A percentile compares a stretch with the other conserved stretches of the same genome.
These are phyloP conservation scores for Prunella vulgaris DNA, from an alignment of 257 asterid genomes.

Conservation along the genomic window DNA sequence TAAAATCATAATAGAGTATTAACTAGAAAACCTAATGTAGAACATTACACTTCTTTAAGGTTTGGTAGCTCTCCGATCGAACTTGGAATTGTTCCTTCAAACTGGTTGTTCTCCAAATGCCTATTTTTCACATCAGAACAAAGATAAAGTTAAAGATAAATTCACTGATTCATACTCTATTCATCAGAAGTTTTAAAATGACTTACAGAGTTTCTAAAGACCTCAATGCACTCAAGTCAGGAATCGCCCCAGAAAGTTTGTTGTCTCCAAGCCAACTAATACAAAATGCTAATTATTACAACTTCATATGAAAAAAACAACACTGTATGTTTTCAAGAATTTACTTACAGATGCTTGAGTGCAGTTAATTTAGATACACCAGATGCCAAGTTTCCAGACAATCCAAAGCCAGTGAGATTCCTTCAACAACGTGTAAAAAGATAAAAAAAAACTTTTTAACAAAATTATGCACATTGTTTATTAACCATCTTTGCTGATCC, in stretches of 20 bases:
- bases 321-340: neutral
- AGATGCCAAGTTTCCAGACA: constrained; percentile 54
- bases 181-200: neutral
- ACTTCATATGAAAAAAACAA: neutral
- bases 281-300: constrained; percentile 5
- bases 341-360: constrained; percentile 62
- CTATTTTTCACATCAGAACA: constrained; percentile 30
- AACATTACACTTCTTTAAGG: constrained; percentile 60
- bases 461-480: neutral
- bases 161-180: neutral
- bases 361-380: constrained; percentile 55
- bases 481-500: no score
- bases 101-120: constrained; percentile 74
- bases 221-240: constrained; percentile 55
- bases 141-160: neutral
- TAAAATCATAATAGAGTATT: no score
- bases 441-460: neutral
- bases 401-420: constrained; percentile 59
- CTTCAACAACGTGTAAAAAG: constrained; percentile 30
- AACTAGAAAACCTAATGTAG: neutral
- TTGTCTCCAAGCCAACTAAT: constrained; percentile 77
- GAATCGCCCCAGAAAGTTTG: constrained; percentile 57
- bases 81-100: constrained; percentile 63
- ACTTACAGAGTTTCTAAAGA: constrained; percentile 65
- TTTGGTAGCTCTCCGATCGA: constrained; percentile 50